phyloP scores from a whole-genome alignment of 2,329 filamentous ascomycete genomes.

The Cercospora beticola region DNA sequence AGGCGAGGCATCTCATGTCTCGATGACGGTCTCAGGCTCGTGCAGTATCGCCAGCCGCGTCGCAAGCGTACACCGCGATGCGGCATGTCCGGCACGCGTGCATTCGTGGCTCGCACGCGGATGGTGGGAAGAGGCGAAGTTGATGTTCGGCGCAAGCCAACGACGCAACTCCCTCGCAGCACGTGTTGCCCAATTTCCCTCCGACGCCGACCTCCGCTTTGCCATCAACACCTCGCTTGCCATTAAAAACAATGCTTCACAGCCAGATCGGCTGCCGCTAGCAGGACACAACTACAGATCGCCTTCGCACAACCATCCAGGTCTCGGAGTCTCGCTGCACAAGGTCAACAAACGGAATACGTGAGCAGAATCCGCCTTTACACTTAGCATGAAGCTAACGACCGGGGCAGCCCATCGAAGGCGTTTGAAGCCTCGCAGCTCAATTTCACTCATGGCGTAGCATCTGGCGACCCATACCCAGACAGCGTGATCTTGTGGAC shows the following conservation, averaged over 20 bases:
- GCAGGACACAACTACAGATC: constrained; percentile 59
- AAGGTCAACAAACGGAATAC: constrained; percentile 58
- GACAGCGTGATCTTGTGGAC: constrained; percentile 46
- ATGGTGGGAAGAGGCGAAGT: background rate
- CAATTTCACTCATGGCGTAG: constrained; percentile 61
- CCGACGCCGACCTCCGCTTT: constrained; percentile 5
- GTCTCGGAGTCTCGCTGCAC: constrained; percentile 63
- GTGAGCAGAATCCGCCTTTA: background rate
- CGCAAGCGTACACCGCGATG: background rate
- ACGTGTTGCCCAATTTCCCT: background rate
- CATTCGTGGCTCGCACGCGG: constrained; percentile 4
- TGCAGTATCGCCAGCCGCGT: background rate
- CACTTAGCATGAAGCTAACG: background rate
- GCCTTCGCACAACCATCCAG: constrained; percentile 63
- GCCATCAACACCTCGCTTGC: background rate
- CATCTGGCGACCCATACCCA: constrained; percentile 47
- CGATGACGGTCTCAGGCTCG: background rate
- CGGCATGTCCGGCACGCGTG: constrained; percentile 4
- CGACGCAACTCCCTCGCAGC: background rate
- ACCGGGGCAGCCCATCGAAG: constrained; percentile 40
- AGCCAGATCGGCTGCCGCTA: background rate
- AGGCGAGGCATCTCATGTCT: background rate
- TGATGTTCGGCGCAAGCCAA: background rate
- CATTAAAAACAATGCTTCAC: background rate
- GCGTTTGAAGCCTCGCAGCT: constrained; percentile 50